Conservation (phyloP, 768 basidiomycete genomes). For the Clathrus columnatus region DNA sequence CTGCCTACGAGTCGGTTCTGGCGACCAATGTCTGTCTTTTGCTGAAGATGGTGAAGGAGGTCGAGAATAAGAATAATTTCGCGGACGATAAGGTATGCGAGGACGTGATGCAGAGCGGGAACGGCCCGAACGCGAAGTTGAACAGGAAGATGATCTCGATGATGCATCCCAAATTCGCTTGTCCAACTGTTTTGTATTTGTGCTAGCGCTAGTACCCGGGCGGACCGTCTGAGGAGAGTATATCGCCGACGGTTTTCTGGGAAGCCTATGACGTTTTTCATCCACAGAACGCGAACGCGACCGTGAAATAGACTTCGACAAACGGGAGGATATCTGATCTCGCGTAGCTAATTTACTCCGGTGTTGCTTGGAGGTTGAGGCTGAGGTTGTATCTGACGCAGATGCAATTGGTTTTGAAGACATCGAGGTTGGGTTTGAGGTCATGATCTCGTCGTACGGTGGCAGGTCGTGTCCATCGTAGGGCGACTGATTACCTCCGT, state of each 20-base stretch:
- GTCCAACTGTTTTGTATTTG: neutral
- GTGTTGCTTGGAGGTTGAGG: neutral
- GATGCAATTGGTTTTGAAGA: neutral
- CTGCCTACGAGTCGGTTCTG: neutral
- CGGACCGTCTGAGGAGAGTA: slow-evolving; percentile 2
- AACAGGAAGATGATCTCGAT: neutral
- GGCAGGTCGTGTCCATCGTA: slow-evolving; percentile 1
- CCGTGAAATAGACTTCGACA: neutral
- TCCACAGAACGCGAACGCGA: neutral
- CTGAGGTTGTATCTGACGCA: neutral
- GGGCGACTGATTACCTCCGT: neutral
- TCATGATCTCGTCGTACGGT: neutral
- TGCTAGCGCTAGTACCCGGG: neutral
- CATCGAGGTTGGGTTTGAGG: neutral
- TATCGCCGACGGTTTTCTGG: neutral
- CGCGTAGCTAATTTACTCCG: neutral
- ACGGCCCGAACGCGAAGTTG: neutral
- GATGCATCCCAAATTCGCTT: neutral
- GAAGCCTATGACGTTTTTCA: neutral
- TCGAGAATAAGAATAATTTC: slow-evolving; percentile 1
- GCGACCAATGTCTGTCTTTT: slow-evolving; percentile 2
- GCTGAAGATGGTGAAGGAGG: neutral
- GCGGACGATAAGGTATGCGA: neutral
- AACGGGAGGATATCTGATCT: neutral
- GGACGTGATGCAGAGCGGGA: neutral